phyloP scores from a whole-genome alignment of 108 stramenopile genomes.

The Skeletonema potamos region DNA sequence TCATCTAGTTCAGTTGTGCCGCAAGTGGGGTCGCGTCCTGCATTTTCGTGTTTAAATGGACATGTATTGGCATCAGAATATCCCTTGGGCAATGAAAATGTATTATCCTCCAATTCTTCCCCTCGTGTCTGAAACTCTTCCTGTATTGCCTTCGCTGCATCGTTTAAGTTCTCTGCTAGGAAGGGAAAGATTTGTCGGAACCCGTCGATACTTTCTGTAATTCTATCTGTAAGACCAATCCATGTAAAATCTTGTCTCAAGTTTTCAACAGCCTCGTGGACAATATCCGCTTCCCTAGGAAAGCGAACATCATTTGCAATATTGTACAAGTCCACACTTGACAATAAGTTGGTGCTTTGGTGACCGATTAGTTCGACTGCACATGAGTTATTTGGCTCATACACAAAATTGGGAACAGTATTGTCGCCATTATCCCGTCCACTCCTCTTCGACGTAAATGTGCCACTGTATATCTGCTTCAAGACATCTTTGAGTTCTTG shows the following conservation, averaged over 20 bases:
- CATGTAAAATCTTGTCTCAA: conserved; percentile 62
- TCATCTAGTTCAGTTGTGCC: conserved; percentile 59
- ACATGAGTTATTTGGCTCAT: conserved; percentile 47
- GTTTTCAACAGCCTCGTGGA: conserved; percentile 68
- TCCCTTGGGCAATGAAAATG: conserved; percentile 56
- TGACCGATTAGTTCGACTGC: conserved; percentile 67
- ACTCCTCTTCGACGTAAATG: conserved; percentile 11
- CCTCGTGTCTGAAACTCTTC: conserved; percentile 9
- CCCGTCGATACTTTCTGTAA: conserved; percentile 47
- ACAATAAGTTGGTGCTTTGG: conserved; percentile 64
- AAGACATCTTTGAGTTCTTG: conserved; percentile 61
- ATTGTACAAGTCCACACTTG: conserved; percentile 46
- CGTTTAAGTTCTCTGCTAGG: conserved; percentile 42
- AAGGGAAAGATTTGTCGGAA: conserved; percentile 70
- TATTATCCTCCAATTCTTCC: conserved; percentile 5
- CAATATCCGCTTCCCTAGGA: conserved; percentile 39
- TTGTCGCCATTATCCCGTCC: background rate
- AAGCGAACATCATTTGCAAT: conserved; percentile 47
- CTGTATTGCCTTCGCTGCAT: conserved; percentile 1
- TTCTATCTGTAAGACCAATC: conserved; percentile 71
- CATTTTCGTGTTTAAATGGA: conserved; percentile 51
- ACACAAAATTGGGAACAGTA: conserved; percentile 17
- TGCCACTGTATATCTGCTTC: conserved; percentile 49
- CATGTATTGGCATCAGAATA: conserved; percentile 59
- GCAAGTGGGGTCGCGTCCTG: conserved; percentile 58